A percentile compares a stretch with the other conserved stretches of the same genome.
Evolutionary conservation across 2,329 filamentous ascomycete species (phyloP).

Genomic region (Xylariaceae sp.): DNA sequence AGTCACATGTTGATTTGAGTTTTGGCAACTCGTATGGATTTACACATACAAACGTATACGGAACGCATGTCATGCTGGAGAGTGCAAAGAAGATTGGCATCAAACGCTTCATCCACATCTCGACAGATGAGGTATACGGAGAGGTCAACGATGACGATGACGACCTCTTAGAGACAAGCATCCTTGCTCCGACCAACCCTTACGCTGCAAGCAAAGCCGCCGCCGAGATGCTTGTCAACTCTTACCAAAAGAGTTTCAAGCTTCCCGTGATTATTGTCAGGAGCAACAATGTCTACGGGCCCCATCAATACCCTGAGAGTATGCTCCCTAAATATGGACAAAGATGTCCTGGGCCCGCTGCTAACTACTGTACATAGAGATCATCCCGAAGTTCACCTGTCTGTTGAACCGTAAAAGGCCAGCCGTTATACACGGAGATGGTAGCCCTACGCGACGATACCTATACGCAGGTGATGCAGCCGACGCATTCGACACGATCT

Average conservation of each 20-base stretch:
- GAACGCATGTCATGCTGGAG: slow-evolving; percentile 78
- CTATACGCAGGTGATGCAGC: slow-evolving; percentile 76
- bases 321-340: slow-evolving; percentile 33
- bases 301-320: slow-evolving; percentile 82
- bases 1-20: slow-evolving; percentile 77
- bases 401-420: slow-evolving; percentile 63
- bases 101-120: slow-evolving; percentile 74
- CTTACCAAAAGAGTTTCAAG: slow-evolving; percentile 80
- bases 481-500: slow-evolving; percentile 78
- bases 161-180: slow-evolving; percentile 68
- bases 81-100: slow-evolving; percentile 68
- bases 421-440: slow-evolving; percentile 72
- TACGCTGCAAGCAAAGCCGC: slow-evolving; percentile 79
- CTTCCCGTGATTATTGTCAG: slow-evolving; percentile 75
- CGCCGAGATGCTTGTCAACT: slow-evolving; percentile 81
- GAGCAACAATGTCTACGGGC: slow-evolving; percentile 82
- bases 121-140: slow-evolving; percentile 82
- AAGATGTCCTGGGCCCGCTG: not conserved
- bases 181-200: slow-evolving; percentile 75
- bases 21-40: slow-evolving; percentile 81
- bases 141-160: slow-evolving; percentile 70
- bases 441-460: slow-evolving; percentile 69
- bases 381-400: slow-evolving; percentile 78
- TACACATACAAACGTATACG: slow-evolving; percentile 77
- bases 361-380: slow-evolving; percentile 49